Conservation (phyloP, 1,284 basidiomycete genomes). For the Golubevia sp. region DNA sequence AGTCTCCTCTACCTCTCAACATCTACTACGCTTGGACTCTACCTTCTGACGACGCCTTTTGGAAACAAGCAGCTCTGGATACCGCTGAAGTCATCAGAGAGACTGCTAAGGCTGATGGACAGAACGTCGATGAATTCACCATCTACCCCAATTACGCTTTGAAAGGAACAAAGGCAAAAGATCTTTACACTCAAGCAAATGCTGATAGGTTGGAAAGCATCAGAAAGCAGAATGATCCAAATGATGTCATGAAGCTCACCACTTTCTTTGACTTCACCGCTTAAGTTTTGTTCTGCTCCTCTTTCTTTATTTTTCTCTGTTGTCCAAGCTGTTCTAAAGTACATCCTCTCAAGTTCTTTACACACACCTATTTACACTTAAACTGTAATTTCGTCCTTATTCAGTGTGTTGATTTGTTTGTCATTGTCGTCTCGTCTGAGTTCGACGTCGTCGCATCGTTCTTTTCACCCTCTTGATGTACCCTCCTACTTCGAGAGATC, state of each 20-base stretch:
- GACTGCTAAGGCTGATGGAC: conserved; percentile 27
- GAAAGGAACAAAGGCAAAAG: conserved; percentile 13
- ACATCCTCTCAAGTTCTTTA: too few species aligned
- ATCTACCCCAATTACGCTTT: conserved; percentile 42
- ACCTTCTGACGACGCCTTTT: conserved; percentile 30
- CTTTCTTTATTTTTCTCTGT: too few species aligned
- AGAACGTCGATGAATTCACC: conserved; percentile 25
- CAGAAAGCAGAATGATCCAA: conserved; percentile 25
- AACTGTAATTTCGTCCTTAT: too few species aligned
- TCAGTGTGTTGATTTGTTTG: too few species aligned
- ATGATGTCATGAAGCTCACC: conserved; percentile 36
- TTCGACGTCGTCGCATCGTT: too few species aligned
- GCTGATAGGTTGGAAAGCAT: conserved; percentile 19
- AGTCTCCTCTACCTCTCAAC: conserved; percentile 29
- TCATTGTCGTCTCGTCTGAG: too few species aligned
- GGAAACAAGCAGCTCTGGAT: conserved; percentile 19
- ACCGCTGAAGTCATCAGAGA: conserved; percentile 21
- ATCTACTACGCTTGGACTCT: conserved; percentile 36
- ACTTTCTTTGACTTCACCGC: conserved; percentile 33
- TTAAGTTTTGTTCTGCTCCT: not conserved
- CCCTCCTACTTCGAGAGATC: too few species aligned
- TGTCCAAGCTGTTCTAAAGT: too few species aligned
- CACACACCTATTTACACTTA: too few species aligned
- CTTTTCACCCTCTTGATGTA: too few species aligned
- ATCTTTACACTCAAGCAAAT: conserved; percentile 25